Conservation (phyloP, 805 yeast species). For the Clavispora asparagi region DNA sequence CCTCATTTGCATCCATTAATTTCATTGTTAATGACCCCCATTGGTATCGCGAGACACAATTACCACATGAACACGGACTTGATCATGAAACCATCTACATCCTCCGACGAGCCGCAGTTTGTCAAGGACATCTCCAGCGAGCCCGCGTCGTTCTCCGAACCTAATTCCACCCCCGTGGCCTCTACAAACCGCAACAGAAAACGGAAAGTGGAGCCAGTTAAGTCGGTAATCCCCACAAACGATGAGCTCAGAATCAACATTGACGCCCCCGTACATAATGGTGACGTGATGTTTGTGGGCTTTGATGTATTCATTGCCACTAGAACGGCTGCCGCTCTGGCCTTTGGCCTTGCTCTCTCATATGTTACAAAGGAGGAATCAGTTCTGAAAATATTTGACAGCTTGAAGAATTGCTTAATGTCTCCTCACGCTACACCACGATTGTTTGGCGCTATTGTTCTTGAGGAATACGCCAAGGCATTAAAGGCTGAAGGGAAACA, state of each 20-base stretch:
- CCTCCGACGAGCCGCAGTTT: constrained; percentile 13
- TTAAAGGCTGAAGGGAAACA: constrained; percentile 15
- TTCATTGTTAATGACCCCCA: constrained; percentile 81
- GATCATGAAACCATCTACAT: constrained; percentile 77
- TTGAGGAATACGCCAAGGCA: constrained; percentile 60
- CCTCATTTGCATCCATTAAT: constrained; percentile 57
- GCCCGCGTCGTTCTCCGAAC: constrained; percentile 3
- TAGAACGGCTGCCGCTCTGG: constrained; percentile 68
- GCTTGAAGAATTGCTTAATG: constrained; percentile 38
- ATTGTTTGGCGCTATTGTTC: constrained; percentile 58
- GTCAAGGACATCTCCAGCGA: constrained; percentile 6
- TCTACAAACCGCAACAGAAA: constrained; percentile 39
- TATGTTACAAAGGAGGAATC: constrained; percentile 37
- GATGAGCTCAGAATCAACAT: constrained; percentile 71
- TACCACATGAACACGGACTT: constrained; percentile 76
- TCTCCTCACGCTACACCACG: constrained; percentile 80
- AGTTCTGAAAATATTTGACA: constrained; percentile 33
- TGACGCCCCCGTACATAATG: constrained; percentile 87
- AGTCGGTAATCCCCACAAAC: constrained; percentile 41
- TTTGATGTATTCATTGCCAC: constrained; percentile 67
- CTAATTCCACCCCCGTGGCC: constrained; percentile 11
- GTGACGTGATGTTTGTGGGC: constrained; percentile 86
- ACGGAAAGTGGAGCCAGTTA: constrained; percentile 31
- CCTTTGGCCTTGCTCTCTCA: constrained; percentile 65
- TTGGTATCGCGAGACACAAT: constrained; percentile 86